phyloP scores from a whole-genome alignment of 2,329 filamentous ascomycete species.

The Geosmithia putterillii region DNA sequence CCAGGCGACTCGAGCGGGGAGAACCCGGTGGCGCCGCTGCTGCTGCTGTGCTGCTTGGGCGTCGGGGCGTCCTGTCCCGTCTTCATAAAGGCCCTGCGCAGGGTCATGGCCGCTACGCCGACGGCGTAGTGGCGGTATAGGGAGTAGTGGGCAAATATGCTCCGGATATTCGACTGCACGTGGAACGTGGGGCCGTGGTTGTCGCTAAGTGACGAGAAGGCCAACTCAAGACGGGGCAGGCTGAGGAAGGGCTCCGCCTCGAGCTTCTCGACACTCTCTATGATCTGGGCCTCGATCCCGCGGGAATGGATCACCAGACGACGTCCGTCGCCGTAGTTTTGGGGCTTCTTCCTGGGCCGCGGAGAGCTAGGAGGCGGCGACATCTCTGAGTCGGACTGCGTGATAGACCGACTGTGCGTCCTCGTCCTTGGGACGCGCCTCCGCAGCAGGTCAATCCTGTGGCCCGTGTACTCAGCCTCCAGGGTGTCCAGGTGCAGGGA shows the following conservation, averaged over 20 bases:
- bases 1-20: conserved; percentile 18
- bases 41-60: conserved; percentile 14
- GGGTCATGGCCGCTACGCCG: conserved; percentile 65
- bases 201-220: conserved; percentile 75
- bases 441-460: conserved; percentile 63
- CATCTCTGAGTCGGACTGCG: conserved; percentile 56
- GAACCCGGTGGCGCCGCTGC: conserved; percentile 10
- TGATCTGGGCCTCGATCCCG: conserved; percentile 79
- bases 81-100: conserved; percentile 56
- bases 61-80: conserved; percentile 29
- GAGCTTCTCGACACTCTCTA: conserved; percentile 75
- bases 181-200: conserved; percentile 80
- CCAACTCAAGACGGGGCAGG: conserved; percentile 77
- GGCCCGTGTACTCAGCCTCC: conserved; percentile 78
- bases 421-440: conserved; percentile 52
- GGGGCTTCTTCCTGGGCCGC: conserved; percentile 37
- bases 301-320: conserved; percentile 69
- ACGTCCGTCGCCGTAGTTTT: conserved; percentile 59
- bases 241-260: conserved; percentile 78
- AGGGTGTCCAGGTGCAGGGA: conserved; percentile 80
- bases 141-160: conserved; percentile 77
- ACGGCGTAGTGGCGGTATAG: conserved; percentile 87
- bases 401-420: conserved; percentile 59
- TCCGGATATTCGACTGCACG: conserved; percentile 68
- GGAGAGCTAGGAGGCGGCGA: conserved; percentile 21